Conservation (phyloP, 495 filamentous ascomycete genomes). For the Collariella sp. region DNA sequence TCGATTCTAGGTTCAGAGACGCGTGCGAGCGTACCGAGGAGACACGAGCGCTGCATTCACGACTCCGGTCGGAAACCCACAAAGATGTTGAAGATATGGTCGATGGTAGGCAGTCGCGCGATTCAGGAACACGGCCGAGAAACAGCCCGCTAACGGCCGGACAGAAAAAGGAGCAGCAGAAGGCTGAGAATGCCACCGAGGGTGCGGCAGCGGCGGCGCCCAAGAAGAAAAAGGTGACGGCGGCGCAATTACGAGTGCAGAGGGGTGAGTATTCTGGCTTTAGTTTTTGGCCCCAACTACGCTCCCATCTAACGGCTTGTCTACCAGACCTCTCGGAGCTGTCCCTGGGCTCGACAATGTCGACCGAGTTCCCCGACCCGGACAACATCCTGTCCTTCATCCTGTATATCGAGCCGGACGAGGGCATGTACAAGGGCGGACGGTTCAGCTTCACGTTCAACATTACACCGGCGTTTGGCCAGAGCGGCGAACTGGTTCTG, state of each 20-base stretch:
- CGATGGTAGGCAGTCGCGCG: slow-evolving; percentile 63
- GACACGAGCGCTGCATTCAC: neutral
- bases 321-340: slow-evolving; percentile 86
- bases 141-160: neutral
- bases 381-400: slow-evolving; percentile 96
- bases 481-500: neutral
- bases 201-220: slow-evolving; percentile 47
- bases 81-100: slow-evolving; percentile 99
- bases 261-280: slow-evolving; percentile 84
- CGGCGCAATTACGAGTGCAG: slow-evolving; percentile 90
- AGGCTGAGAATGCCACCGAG: slow-evolving; percentile 79
- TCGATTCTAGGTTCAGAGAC: too few species aligned
- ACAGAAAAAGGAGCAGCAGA: slow-evolving; percentile 91
- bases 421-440: slow-evolving; percentile 95
- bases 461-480: slow-evolving; percentile 76
- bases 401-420: slow-evolving; percentile 88
- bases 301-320: slow-evolving; percentile 1
- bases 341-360: slow-evolving; percentile 83
- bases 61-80: slow-evolving; percentile 6
- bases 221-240: slow-evolving; percentile 97
- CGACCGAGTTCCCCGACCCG: slow-evolving; percentile 82
- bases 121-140: slow-evolving; percentile 8
- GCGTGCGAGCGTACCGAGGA: neutral
- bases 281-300: too few species aligned
- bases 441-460: slow-evolving; percentile 82